Percentiles rank a stretch among this genome's conserved stretches.
phyloP scores from a whole-genome alignment of 306 rosid genomes.

The Sesbania bispinosa region DNA sequence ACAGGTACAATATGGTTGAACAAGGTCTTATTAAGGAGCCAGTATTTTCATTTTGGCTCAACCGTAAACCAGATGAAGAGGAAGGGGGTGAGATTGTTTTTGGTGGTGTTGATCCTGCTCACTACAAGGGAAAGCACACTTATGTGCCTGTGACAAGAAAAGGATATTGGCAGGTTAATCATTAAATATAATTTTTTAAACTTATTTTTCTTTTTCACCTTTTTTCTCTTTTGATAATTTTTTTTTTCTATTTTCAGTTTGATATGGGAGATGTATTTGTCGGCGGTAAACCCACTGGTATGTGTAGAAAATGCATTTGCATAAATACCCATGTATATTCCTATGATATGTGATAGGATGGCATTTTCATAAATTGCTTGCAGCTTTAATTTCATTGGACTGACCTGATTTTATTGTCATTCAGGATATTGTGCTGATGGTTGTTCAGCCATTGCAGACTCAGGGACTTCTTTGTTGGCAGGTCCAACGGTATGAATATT shows the following conservation, averaged over 20 bases:
- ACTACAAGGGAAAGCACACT: conserved; percentile 75
- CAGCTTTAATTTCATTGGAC: conserved; percentile 1
- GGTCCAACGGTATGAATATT: conserved; percentile 80
- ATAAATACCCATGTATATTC: neutral
- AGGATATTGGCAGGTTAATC: conserved; percentile 95
- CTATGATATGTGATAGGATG: neutral
- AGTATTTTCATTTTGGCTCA: conserved; percentile 92
- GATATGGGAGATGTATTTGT: conserved; percentile 82
- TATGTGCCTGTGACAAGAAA: conserved; percentile 79
- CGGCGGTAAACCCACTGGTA: conserved; percentile 73
- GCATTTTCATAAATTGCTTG: neutral
- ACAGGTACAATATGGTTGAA: conserved; percentile 83
- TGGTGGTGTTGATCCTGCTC: conserved; percentile 90
- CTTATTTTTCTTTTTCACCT: neutral
- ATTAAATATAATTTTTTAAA: neutral
- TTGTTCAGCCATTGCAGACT: conserved; percentile 89
- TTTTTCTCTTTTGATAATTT: conserved; percentile 10
- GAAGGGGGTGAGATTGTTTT: conserved; percentile 96
- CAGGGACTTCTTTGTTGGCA: conserved; percentile 89
- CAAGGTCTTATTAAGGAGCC: conserved; percentile 81
- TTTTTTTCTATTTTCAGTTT: conserved; percentile 41
- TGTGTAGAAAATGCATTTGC: neutral
- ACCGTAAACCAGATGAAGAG: conserved; percentile 65
- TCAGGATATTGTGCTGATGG: conserved; percentile 71
- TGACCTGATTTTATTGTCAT: conserved; percentile 26